Base-by-base conservation (phyloP, 2,329 filamentous ascomycete species). In the Rutstroemia sp. region DNA sequence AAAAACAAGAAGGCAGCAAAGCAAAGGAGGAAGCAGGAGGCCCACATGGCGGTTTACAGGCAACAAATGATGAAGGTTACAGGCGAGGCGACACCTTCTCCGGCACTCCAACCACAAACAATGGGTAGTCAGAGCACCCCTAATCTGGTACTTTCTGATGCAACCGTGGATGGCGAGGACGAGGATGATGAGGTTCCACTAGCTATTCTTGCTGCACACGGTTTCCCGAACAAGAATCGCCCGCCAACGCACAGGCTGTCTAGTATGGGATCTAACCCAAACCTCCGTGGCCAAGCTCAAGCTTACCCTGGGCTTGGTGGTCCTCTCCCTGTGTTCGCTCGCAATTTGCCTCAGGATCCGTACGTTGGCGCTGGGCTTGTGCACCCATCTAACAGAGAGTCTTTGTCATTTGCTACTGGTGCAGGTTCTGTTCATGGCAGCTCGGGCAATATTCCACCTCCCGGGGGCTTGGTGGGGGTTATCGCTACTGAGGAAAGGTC, bases 31-130 rank as follows among this genome's bases (percentile, higher is more conserved):
- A 94, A 92, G 75, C 91, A 96, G 69, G 90, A 95, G 71, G 91
- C 91, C 12, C 90, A 94, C 69, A 86, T 96, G 77, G 81, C 90
- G 1, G 86, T 95, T 1, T 95, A 95, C 71, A 83, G 91, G 57
- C 91, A 96, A 70, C 88, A 94, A 72, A 96, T 95, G 91, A 95
- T 92, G 88, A 95, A 95, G 73, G 87, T 94, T 30, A 95, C 90
- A 0, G 91, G 91, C 49, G 89, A 92, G 64, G 74, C 83, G 21
- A 71, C 78, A 71, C 57, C 77, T 10, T 72, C 74, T 44, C 63
- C 42, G 25, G 70, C 77, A 14, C 67, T 74, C 10, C 71, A 77
- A 25, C 80, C 83, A 78, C 81, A 14, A 55, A 74, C 75, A 50
- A 76, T 79, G 18, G 74, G 78, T 37, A 82, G 81, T 4, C 76